Evolutionary conservation across 306 rosid species (phyloP), one percentile per base, ranked within the genome.

Genomic region (Malus orientalis): DNA sequence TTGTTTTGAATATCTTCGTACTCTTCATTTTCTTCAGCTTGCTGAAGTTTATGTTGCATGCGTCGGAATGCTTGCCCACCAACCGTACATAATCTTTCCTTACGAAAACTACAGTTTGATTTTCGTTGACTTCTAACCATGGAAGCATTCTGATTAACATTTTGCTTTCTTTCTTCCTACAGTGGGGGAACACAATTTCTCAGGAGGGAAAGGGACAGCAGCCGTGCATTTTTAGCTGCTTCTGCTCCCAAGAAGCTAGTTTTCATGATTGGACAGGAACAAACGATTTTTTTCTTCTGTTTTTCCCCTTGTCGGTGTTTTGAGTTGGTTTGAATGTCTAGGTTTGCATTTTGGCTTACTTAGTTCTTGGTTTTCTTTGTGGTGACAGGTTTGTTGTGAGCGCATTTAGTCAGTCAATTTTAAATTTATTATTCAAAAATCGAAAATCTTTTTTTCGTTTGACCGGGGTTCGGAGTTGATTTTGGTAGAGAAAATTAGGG

Each of bases 161-260:
- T 49, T 49, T 69, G 25, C 62, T 74, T 64, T 51, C 32, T 19
- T 81, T 67, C 80, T 82, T 70, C 73, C 80, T 86, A 84, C 87
- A 89, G 91, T 77, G 83, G 87, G 63, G 78, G 73, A 68, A 85
- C 81, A 61, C 82, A 78, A 64, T 74, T 79, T 79, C 58, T 78
- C 66, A 75, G 81, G 88, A 81, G 83, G 81, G 78, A 71, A 89
- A 81, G 96, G 93, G 95, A 88, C 91, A 86, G 95, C 91, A 81
- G 79, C 90, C 85, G 88, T 89, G 93, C 80, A 72, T 87, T 91
- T 88, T 85, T 84, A 87, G 90, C 91, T 91, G 93, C 87, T 82
- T 86, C 91, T 93, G 90, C 86, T 88, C 87, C 93, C 87, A 78
- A 87, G 88, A 85, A 83, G 84, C 86, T 79, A 76, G 80, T 81